Conservation (phyloP, 1,284 basidiomycete species). For the Naganishia sp. region DNA sequence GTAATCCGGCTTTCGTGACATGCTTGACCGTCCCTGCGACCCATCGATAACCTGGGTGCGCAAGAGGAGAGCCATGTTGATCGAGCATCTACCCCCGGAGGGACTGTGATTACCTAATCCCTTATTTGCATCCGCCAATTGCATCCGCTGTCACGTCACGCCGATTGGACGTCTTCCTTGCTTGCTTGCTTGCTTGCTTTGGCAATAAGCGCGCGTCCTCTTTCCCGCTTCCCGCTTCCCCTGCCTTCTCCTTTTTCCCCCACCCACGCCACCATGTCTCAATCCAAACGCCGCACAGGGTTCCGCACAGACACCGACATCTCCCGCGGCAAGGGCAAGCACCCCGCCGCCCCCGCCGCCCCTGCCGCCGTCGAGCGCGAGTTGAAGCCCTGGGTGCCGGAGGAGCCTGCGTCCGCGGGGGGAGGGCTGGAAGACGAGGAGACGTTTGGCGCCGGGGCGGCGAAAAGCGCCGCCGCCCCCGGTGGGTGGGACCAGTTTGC, state of each 20-base stretch:
- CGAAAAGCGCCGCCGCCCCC: too few relatives aligned
- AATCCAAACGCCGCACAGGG: not conserved
- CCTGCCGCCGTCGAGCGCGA: slow-evolving; percentile 76
- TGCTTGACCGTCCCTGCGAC: slow-evolving; percentile 27
- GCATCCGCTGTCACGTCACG: too few relatives aligned
- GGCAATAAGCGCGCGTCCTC: too few relatives aligned
- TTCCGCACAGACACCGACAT: slow-evolving; percentile 91
- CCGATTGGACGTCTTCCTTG: too few relatives aligned
- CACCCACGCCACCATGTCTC: not conserved
- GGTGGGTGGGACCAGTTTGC: slow-evolving; percentile 91
- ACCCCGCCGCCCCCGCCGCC: too few relatives aligned
- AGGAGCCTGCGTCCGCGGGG: slow-evolving; percentile 23
- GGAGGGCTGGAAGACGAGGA: not conserved
- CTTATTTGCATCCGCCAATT: too few relatives aligned
- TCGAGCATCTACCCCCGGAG: not conserved
- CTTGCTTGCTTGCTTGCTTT: too few relatives aligned
- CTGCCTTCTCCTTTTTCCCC: too few relatives aligned
- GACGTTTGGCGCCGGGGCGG: slow-evolving; percentile 1
- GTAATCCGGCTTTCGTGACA: slow-evolving; percentile 66
- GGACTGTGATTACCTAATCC: too few relatives aligned
- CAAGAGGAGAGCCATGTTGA: not conserved
- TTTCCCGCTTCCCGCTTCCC: not conserved
- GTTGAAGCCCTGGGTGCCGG: slow-evolving; percentile 74
- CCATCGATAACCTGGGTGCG: slow-evolving; percentile 28
- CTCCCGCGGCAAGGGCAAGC: slow-evolving; percentile 57